phyloP scores from a whole-genome alignment of 2,329 filamentous ascomycete species.

The Aureobasidium zeae region DNA sequence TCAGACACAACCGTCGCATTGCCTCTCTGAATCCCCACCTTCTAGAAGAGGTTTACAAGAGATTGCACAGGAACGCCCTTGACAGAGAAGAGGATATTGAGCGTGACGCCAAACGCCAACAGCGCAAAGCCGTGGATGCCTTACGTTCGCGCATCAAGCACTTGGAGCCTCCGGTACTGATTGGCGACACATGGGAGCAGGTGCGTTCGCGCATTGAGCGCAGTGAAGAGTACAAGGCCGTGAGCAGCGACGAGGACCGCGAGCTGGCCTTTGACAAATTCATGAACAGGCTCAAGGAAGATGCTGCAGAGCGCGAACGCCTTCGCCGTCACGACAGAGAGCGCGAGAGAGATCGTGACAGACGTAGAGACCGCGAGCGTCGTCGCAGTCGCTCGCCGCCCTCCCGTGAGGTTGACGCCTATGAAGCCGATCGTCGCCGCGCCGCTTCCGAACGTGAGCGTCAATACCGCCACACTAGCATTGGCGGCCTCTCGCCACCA shows the following conservation, averaged over 20 bases:
- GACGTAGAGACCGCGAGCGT: slow-evolving; percentile 36
- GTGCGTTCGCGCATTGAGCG: slow-evolving; percentile 71
- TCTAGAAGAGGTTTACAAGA: slow-evolving; percentile 74
- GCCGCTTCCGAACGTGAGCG: slow-evolving; percentile 90
- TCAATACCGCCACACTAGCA: slow-evolving; percentile 71
- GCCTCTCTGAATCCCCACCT: slow-evolving; percentile 78
- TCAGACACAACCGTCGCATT: slow-evolving; percentile 81
- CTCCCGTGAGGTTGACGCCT: slow-evolving; percentile 77
- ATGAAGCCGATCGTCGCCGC: slow-evolving; percentile 89
- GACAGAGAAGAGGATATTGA: slow-evolving; percentile 63
- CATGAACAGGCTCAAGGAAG: slow-evolving; percentile 80
- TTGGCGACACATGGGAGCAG: slow-evolving; percentile 80
- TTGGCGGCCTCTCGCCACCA: slow-evolving; percentile 27
- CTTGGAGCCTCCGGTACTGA: slow-evolving; percentile 70
- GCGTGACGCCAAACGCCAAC: slow-evolving; percentile 69
- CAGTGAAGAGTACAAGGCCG: slow-evolving; percentile 72
- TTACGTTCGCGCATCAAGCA: slow-evolving; percentile 82
- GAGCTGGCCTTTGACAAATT: slow-evolving; percentile 84
- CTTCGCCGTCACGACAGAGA: slow-evolving; percentile 41
- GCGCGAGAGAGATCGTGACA: slow-evolving; percentile 26
- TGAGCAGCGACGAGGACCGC: slow-evolving; percentile 74
- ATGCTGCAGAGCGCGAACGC: slow-evolving; percentile 56
- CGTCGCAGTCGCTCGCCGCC: slow-evolving; percentile 40
- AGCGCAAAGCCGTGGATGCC: slow-evolving; percentile 74
- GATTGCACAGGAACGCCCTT: slow-evolving; percentile 32